A percentile compares a stretch with the other conserved stretches of the same genome.
phyloP scores from a whole-genome alignment of 306 rosid genomes.

The Delonix regia region DNA sequence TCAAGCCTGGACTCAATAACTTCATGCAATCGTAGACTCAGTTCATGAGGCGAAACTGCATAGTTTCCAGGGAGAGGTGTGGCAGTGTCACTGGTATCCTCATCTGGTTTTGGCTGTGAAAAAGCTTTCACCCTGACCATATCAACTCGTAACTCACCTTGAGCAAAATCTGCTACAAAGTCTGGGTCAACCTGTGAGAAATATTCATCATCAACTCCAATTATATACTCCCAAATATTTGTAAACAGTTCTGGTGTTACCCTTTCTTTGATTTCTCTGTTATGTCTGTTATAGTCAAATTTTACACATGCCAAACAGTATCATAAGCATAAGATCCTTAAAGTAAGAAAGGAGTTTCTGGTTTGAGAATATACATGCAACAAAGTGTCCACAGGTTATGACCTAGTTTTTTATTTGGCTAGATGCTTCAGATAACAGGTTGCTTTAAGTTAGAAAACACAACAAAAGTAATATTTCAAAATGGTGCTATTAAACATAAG shows the following conservation, averaged over 20 bases:
- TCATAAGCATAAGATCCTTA: not conserved
- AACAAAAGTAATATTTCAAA: not conserved
- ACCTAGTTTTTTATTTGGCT: not conserved
- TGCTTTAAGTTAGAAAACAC: conserved; percentile 14
- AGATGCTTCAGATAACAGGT: not conserved
- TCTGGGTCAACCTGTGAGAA: conserved; percentile 72
- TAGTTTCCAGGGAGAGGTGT: conserved; percentile 51
- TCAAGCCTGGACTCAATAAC: conserved; percentile 74
- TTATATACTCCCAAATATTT: not conserved
- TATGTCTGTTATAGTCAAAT: not conserved
- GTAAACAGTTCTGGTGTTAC: not conserved
- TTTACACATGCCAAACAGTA: not conserved
- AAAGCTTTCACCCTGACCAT: conserved; percentile 29
- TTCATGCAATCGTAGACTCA: conserved; percentile 71
- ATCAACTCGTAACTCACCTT: conserved; percentile 64
- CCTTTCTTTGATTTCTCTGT: not conserved
- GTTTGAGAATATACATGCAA: conserved; percentile 4
- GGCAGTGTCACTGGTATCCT: conserved; percentile 35
- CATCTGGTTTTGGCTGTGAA: conserved; percentile 36
- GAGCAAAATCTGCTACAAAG: conserved; percentile 60
- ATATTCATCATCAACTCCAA: conserved; percentile 28
- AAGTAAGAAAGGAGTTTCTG: not conserved
- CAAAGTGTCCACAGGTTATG: not conserved
- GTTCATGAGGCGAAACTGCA: conserved; percentile 77
- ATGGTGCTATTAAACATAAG: not conserved